Evolutionary conservation across 305 asterid genomes (phyloP).

Genomic region (Fraxinus ornus): DNA sequence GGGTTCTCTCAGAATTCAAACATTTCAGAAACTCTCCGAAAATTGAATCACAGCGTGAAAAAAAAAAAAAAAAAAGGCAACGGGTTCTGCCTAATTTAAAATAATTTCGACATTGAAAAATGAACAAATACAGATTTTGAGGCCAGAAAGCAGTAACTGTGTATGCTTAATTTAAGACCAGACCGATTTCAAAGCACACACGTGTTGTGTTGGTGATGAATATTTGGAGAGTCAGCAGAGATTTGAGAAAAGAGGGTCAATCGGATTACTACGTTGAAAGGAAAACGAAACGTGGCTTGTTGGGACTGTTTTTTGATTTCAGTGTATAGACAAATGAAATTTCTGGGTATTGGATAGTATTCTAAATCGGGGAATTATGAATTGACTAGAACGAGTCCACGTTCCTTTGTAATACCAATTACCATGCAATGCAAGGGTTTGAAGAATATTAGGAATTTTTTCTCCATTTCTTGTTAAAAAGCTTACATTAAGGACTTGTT

Average conservation of each 20-base stretch:
- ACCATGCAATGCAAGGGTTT: no score
- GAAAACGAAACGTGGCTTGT: slow-evolving; percentile 11
- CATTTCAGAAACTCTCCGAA: slow-evolving; percentile 10
- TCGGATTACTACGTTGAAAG: neutral
- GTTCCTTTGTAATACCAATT: no score
- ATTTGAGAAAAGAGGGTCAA: neutral
- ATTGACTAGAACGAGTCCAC: neutral
- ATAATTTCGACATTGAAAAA: no score
- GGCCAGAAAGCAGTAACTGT: slow-evolving; percentile 16
- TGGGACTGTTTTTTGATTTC: neutral
- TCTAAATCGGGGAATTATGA: neutral
- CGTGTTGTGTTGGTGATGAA: slow-evolving; percentile 34
- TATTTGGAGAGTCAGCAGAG: slow-evolving; percentile 2
- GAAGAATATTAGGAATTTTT: neutral
- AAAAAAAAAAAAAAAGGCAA: no score
- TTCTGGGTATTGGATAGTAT: neutral
- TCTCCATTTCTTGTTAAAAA: no score
- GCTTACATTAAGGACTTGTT: no score
- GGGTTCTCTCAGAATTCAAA: slow-evolving; percentile 22
- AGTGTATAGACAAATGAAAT: slow-evolving; percentile 2
- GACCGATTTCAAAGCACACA: slow-evolving; percentile 19
- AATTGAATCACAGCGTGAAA: neutral
- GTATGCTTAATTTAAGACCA: slow-evolving; percentile 21
- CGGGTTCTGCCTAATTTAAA: no score
- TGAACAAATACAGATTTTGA: neutral